Evolutionary conservation across 805 yeast species (phyloP), one percentile per base, ranked within the genome.

Genomic region (Kregervanrija fluxuum): DNA sequence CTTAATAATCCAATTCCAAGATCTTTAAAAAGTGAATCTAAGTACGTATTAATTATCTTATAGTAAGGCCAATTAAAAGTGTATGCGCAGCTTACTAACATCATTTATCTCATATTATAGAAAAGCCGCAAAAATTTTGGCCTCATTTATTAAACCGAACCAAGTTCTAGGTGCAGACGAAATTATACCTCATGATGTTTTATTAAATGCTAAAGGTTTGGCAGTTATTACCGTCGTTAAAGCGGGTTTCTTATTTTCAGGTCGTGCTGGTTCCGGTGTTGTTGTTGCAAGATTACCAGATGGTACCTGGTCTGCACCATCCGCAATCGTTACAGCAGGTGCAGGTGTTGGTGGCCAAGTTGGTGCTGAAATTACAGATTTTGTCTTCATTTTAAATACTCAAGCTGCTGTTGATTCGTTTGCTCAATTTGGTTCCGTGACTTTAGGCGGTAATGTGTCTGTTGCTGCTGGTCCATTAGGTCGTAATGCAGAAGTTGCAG

Each of bases 321-420:
- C 95, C 2, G 99, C 97, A 9, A 83, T 93, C 52, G 82, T 80
- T 43, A 86, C 97, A 16, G 98, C 95, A 3, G 99, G 98, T 55
- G 98, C 97, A 4, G 98, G 99, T 58, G 97, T 93, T 6, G 99
- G 99, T 48, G 99, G 99, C 37, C 95, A 89, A 69, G 78, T 93
- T 52, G 99, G 99, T 36, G 90, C 96, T 8, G 99, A 91, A 62
- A 70, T 91, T 57, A 91, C 99, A 1, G 98, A 91, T 68, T 91
- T 91, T 60, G 96, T 91, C 30, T 91, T 91, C 62, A 90, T 93
- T 48, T 74, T 91, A 52, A 91, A 93, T 68, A 79, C 85, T 11
- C 73, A 77, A 42, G 78, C 89, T 2, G 98, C 99, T 2, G 99
- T 91, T 39, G 87, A 85, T 50, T 80, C 96, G 10, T 91, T 91